Evolutionary conservation across 2,329 filamentous ascomycete genomes (phyloP), one percentile per base, ranked within the genome.

Genomic region (Dothistroma pini): DNA sequence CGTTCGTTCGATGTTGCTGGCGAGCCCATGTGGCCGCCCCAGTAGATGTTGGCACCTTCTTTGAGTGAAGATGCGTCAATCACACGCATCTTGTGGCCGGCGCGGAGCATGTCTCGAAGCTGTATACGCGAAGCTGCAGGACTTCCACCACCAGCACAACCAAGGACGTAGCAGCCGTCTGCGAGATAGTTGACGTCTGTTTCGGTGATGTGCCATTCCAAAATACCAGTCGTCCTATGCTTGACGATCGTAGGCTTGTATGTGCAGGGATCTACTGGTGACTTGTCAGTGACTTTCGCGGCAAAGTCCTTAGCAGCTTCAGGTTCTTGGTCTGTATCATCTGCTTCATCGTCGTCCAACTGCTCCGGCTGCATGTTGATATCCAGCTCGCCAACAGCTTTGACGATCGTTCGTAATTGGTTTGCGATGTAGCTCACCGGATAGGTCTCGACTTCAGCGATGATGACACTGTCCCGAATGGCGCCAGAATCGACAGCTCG

Each of bases 1-100:
- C 85, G 84, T 73, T 88, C 85, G 59, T 86, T 83, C 0, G 79
- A 79, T 0, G 87, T 85, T 3, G 83, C 84, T 0, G 86, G 86
- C 16, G 82, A 84, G 34, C 85, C 85, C 66, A 81, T 82, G 62
- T 81, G 81, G 0, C 84, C 84, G 10, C 83, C 84, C 59, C 82
- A 83, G 9, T 81, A 83, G 34, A 88, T 79, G 0, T 78, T 75
- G 4, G 80, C 81, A 50, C 81, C 75, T 58, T 84, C 80, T 0
- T 76, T 65, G 1, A 87, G 73, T 58, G 84, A 79, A 11, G 78
- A 69, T 0, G 82, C 79, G 55, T 76, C 81, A 10, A 86, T 75
- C 0, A 86, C 79, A 34, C 78, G 78, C 32, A 86, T 79, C 0
- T 76, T 75, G 6, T 79, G 80, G 0, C 84, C 84, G 4, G 74